Conservation (phyloP, 192 early-diverging fungal species). For the Kappamyces sp. region DNA sequence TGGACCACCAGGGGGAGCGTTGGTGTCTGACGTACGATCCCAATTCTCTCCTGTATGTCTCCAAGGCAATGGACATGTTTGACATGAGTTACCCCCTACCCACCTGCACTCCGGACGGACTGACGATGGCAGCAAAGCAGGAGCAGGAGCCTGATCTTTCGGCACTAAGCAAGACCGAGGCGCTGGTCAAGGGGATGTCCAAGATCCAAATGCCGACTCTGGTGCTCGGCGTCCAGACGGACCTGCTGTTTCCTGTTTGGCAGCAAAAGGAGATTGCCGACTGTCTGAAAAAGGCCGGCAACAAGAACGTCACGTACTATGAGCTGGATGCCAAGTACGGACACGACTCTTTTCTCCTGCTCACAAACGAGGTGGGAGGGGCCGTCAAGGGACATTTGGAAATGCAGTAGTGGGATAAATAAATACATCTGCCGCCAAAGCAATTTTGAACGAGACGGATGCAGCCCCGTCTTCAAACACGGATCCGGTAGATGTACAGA, state of each 20-base stretch:
- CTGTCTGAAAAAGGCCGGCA: constrained; percentile 75
- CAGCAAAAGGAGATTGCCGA: constrained; percentile 97
- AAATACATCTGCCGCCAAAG: no score
- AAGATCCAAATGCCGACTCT: constrained; percentile 71
- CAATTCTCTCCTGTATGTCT: constrained; percentile 88
- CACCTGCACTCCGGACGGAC: neutral
- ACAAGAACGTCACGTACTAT: constrained; percentile 89
- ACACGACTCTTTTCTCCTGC: constrained; percentile 95
- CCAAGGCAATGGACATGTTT: constrained; percentile 98
- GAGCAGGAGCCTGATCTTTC: neutral
- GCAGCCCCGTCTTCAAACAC: no score
- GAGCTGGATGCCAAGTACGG: constrained; percentile 96
- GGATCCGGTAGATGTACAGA: no score
- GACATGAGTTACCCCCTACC: constrained; percentile 55
- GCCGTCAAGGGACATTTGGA: constrained; percentile 83
- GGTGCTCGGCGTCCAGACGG: constrained; percentile 89
- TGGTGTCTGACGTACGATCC: constrained; percentile 92
- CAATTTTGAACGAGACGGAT: no score
- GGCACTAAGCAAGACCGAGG: constrained; percentile 1
- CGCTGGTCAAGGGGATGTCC: constrained; percentile 65
- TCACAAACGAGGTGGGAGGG: constrained; percentile 80
- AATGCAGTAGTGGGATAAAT: constrained; percentile 8
- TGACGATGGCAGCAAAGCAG: neutral
- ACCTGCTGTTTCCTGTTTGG: constrained; percentile 90
- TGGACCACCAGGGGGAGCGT: constrained; percentile 91